phyloP scores from a whole-genome alignment of 2,329 filamentous ascomycete genomes.

The Chlorencoelia australis region DNA sequence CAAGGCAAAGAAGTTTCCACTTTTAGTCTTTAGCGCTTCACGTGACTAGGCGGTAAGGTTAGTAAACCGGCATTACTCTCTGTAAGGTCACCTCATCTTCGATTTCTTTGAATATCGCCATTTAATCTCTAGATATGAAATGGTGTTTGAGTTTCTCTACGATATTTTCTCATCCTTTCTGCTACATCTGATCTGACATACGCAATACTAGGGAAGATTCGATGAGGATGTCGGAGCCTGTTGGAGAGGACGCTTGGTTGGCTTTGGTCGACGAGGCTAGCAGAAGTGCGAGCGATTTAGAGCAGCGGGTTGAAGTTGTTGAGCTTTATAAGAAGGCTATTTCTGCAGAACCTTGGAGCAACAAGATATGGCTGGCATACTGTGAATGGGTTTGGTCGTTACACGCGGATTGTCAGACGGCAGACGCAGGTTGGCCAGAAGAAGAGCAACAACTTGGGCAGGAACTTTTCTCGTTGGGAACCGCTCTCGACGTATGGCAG shows the following conservation, averaged over 20 bases:
- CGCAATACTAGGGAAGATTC: too few relatives aligned
- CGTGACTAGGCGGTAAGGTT: too few relatives aligned
- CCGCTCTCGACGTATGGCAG: slow-evolving; percentile 59
- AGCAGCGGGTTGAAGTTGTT: slow-evolving; percentile 58
- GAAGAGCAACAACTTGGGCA: slow-evolving; percentile 61
- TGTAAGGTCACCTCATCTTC: too few relatives aligned
- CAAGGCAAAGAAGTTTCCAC: too few relatives aligned
- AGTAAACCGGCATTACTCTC: too few relatives aligned
- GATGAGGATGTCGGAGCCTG: slow-evolving; percentile 35
- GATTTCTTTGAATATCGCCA: too few relatives aligned
- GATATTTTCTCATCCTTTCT: too few relatives aligned
- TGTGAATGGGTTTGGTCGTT: slow-evolving; percentile 70
- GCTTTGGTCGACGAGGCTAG: slow-evolving; percentile 67
- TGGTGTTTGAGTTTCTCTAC: too few relatives aligned
- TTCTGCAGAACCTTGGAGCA: slow-evolving; percentile 60
- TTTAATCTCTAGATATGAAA: too few relatives aligned
- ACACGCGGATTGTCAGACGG: slow-evolving; percentile 52
- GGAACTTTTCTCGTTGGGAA: slow-evolving; percentile 60
- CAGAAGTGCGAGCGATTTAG: slow-evolving; percentile 48
- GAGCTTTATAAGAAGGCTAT: slow-evolving; percentile 65
- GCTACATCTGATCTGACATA: too few relatives aligned
- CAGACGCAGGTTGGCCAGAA: slow-evolving; percentile 46
- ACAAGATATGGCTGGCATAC: slow-evolving; percentile 66
- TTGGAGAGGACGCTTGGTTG: slow-evolving; percentile 70
- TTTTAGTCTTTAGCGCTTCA: too few relatives aligned